Evolutionary conservation across 1,284 basidiomycete species (phyloP).

Genomic region (Taiwanofungus camphoratus): DNA sequence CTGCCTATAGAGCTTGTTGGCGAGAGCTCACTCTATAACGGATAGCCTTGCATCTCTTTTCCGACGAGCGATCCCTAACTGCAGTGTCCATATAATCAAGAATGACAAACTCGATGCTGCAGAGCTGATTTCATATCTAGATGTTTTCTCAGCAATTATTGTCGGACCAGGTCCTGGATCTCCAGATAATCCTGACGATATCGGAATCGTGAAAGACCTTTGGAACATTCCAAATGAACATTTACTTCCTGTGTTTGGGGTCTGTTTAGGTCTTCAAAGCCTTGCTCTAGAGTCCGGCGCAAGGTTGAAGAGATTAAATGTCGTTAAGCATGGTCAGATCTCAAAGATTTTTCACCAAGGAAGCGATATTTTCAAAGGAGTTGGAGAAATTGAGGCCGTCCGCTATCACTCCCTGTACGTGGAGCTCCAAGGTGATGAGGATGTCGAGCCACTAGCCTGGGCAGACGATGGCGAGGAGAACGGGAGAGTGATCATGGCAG

Average conservation of each 20-base stretch:
- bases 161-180: constrained; percentile 81
- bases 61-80: constrained; percentile 51
- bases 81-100: constrained; percentile 61
- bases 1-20: too few relatives aligned
- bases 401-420: constrained; percentile 82
- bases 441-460: constrained; percentile 63
- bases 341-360: constrained; percentile 56
- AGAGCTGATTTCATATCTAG: constrained; percentile 46
- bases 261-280: constrained; percentile 92
- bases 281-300: constrained; percentile 79
- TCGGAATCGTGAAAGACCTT: constrained; percentile 61
- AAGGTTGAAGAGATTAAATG: constrained; percentile 39
- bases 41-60: constrained; percentile 60
- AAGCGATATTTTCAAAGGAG: constrained; percentile 56
- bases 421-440: constrained; percentile 35
- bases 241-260: constrained; percentile 74
- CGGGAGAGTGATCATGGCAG: constrained; percentile 64
- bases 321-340: constrained; percentile 81
- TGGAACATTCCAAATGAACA: constrained; percentile 53
- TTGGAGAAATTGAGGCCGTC: constrained; percentile 64
- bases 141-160: constrained; percentile 61
- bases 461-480: constrained; percentile 60
- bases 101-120: constrained; percentile 55
- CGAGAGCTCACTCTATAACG: background rate
- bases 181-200: constrained; percentile 55